phyloP scores from a whole-genome alignment of 495 filamentous ascomycete genomes.

The Neurospora sp. region DNA sequence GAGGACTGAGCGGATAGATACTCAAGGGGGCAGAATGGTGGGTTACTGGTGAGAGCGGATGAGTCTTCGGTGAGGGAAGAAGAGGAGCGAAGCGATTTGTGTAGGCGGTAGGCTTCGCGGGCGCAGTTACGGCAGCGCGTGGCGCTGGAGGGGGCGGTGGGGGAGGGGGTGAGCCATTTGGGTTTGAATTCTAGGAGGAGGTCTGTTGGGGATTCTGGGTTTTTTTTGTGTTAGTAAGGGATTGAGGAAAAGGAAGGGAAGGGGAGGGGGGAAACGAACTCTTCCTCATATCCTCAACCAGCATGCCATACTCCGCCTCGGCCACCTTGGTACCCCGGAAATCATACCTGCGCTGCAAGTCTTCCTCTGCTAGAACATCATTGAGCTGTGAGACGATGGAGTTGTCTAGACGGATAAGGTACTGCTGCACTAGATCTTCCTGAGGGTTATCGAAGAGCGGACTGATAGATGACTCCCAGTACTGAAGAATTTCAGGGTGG shows the following conservation, averaged over 20 bases:
- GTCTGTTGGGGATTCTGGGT: slow-evolving; percentile 22
- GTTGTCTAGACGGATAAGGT: slow-evolving; percentile 42
- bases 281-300: slow-evolving; percentile 72
- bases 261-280: slow-evolving; percentile 4
- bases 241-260: background rate
- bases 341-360: slow-evolving; percentile 36
- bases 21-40: background rate
- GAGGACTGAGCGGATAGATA: background rate
- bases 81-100: slow-evolving; percentile 7
- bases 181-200: slow-evolving; percentile 75
- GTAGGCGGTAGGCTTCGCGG: slow-evolving; percentile 45
- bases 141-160: slow-evolving; percentile 55
- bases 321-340: slow-evolving; percentile 49
- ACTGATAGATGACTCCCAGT: slow-evolving; percentile 47
- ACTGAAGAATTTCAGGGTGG: slow-evolving; percentile 44
- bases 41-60: background rate
- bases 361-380: slow-evolving; percentile 28
- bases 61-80: slow-evolving; percentile 4
- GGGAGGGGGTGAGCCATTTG: slow-evolving; percentile 86
- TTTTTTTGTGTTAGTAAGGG: background rate
- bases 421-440: slow-evolving; percentile 49
- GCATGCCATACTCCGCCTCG: slow-evolving; percentile 50
- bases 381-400: slow-evolving; percentile 37
- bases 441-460: slow-evolving; percentile 38
- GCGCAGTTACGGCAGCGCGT: slow-evolving; percentile 83